phyloP scores from a whole-genome alignment of 371 early-diverging fungal genomes.

The Rhizopus delemar region DNA sequence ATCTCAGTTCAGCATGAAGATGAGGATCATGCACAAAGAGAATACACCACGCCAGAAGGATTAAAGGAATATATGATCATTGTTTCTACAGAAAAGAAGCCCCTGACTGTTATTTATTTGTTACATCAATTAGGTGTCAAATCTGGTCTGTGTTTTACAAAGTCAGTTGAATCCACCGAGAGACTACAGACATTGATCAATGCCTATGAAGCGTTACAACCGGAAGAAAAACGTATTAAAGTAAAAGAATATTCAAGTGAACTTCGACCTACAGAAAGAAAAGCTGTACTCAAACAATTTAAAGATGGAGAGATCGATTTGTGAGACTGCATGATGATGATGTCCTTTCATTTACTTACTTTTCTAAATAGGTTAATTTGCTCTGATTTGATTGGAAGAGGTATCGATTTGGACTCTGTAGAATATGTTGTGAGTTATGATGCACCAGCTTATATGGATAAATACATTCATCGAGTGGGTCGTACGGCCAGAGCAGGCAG shows the following conservation, averaged over 20 bases:
- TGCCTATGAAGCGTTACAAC: conserved; percentile 48
- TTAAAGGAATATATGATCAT: conserved; percentile 72
- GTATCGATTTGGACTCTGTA: conserved; percentile 90
- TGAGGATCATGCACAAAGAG: conserved; percentile 40
- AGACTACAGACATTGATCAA: conserved; percentile 71
- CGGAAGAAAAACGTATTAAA: conserved; percentile 34
- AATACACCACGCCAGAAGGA: conserved; percentile 65
- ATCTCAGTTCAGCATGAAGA: conserved; percentile 60
- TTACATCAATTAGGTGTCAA: conserved; percentile 64
- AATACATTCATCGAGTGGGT: conserved; percentile 98
- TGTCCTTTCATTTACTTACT: too few species aligned
- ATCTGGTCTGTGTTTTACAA: conserved; percentile 84
- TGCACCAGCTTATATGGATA: conserved; percentile 81
- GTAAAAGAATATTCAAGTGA: conserved; percentile 88
- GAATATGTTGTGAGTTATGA: conserved; percentile 94
- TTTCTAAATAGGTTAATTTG: conserved; percentile 68
- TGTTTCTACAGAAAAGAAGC: conserved; percentile 67
- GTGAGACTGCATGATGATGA: conserved; percentile 30
- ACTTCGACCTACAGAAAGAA: conserved; percentile 65
- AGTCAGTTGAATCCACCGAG: conserved; percentile 85
- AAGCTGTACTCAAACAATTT: conserved; percentile 70
- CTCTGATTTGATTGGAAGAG: conserved; percentile 95
- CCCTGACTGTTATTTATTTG: conserved; percentile 76
- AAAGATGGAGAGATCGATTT: conserved; percentile 66
- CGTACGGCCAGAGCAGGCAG: conserved; percentile 97